A percentile compares a stretch with the other conserved stretches of the same genome.
These are phyloP conservation scores for Xylaria sp. DNA, from an alignment of 2,329 filamentous ascomycete species.

Conservation along the genomic window DNA sequence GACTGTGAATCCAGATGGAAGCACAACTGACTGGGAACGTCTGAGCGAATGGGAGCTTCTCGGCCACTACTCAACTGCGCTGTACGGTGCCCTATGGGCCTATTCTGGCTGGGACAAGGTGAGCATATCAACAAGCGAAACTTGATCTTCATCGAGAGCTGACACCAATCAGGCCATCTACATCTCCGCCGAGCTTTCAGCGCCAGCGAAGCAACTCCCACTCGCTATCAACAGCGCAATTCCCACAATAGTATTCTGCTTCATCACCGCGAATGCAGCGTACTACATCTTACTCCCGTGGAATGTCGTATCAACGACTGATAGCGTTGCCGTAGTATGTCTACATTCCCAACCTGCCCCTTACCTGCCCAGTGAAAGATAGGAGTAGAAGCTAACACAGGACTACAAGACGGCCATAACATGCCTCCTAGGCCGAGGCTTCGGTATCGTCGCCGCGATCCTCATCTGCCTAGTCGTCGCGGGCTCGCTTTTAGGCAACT, in stretches of 20 bases:
- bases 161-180: conserved; percentile 60
- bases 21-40: conserved; percentile 59
- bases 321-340: conserved; percentile 72
- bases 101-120: conserved; percentile 76
- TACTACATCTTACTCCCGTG: conserved; percentile 73
- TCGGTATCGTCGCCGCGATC: conserved; percentile 65
- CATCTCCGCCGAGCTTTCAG: conserved; percentile 63
- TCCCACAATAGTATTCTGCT: conserved; percentile 68
- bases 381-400: conserved; percentile 14
- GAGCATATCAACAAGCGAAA: conserved; percentile 36
- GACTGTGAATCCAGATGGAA: conserved; percentile 62
- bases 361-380: neutral
- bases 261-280: conserved; percentile 68
- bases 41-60: conserved; percentile 68
- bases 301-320: conserved; percentile 66
- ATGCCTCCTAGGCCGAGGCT: conserved; percentile 63
- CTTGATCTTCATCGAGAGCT: neutral
- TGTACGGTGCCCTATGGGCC: conserved; percentile 72
- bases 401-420: conserved; percentile 63
- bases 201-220: conserved; percentile 65
- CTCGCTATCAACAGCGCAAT: conserved; percentile 71
- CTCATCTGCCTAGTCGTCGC: conserved; percentile 71
- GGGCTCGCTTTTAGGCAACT: conserved; percentile 71
- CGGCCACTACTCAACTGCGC: conserved; percentile 68
- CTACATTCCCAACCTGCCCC: neutral